These are phyloP conservation scores for Penicillium salamii DNA, from an alignment of 495 filamentous ascomycete genomes.

Conservation along the genomic window DNA sequence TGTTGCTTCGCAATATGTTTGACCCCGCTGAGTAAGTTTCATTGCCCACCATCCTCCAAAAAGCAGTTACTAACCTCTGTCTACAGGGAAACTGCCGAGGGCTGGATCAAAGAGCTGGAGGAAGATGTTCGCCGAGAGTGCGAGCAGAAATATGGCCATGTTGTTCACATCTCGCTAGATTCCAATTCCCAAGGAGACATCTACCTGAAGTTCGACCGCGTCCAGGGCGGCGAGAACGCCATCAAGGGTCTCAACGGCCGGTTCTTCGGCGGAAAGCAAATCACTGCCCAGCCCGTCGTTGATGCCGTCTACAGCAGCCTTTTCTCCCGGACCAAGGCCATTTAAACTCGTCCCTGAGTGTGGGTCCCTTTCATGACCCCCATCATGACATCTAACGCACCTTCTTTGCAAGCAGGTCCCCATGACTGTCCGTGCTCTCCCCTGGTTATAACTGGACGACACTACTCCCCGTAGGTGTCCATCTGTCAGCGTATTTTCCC, in stretches of 20 bases:
- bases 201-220: slow-evolving; percentile 95
- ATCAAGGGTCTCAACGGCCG: slow-evolving; percentile 96
- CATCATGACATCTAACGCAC: slow-evolving; percentile 18
- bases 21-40: slow-evolving; percentile 79
- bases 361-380: slow-evolving; percentile 1
- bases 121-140: slow-evolving; percentile 93
- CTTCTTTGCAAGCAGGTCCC: slow-evolving; percentile 22
- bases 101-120: slow-evolving; percentile 91
- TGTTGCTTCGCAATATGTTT: slow-evolving; percentile 95
- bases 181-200: slow-evolving; percentile 92
- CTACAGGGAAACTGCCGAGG: slow-evolving; percentile 76
- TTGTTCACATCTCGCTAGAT: slow-evolving; percentile 96
- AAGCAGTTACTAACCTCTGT: slow-evolving; percentile 38
- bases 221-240: slow-evolving; percentile 92
- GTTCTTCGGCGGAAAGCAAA: slow-evolving; percentile 86
- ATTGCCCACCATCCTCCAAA: background rate
- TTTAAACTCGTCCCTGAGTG: slow-evolving; percentile 28
- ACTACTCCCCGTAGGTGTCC: slow-evolving; percentile 46
- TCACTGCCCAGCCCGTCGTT: slow-evolving; percentile 91
- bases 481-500: slow-evolving; percentile 22
- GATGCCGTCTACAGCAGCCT: slow-evolving; percentile 97
- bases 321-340: slow-evolving; percentile 81
- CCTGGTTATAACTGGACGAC: no score
- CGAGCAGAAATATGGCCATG: slow-evolving; percentile 92
- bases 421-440: slow-evolving; percentile 21